These are phyloP conservation scores for Colletotrichum karsti DNA, from an alignment of 2,329 filamentous ascomycete species.

Conservation along the genomic window DNA sequence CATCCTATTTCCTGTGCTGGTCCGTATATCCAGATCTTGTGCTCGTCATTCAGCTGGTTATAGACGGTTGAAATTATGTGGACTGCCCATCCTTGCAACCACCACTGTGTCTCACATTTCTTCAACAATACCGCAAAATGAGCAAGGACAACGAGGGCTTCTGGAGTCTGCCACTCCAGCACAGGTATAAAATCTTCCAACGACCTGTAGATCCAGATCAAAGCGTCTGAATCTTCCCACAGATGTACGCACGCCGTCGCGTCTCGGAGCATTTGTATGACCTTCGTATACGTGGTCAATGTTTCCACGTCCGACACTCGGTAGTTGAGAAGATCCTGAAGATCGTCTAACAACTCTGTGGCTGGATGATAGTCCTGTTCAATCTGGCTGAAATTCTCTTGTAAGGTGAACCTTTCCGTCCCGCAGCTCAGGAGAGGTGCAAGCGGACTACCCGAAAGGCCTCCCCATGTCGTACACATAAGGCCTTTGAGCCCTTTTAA, in stretches of 20 bases:
- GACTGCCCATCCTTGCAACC: slow-evolving; percentile 11
- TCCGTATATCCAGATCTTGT: slow-evolving; percentile 7
- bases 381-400: background rate
- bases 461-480: background rate
- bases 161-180: background rate
- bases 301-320: background rate
- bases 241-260: background rate
- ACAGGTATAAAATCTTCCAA: background rate
- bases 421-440: slow-evolving; percentile 1
- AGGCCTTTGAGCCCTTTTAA: slow-evolving; percentile 10
- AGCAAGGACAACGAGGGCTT: background rate
- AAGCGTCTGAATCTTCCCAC: slow-evolving; percentile 4
- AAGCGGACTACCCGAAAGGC: background rate
- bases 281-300: background rate
- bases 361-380: background rate
- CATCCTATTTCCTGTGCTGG: slow-evolving; percentile 17
- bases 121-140: slow-evolving; percentile 10
- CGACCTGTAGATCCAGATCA: slow-evolving; percentile 11
- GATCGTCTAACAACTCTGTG: background rate
- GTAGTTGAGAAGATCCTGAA: background rate
- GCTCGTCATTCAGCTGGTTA: background rate
- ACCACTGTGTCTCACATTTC: slow-evolving; percentile 11
- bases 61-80: slow-evolving; percentile 13
- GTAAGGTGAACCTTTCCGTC: background rate
- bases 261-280: background rate